A percentile compares a stretch with the other conserved stretches of the same genome.
phyloP scores from a whole-genome alignment of 2,329 filamentous ascomycete genomes.

The Paradendryphiella salina region DNA sequence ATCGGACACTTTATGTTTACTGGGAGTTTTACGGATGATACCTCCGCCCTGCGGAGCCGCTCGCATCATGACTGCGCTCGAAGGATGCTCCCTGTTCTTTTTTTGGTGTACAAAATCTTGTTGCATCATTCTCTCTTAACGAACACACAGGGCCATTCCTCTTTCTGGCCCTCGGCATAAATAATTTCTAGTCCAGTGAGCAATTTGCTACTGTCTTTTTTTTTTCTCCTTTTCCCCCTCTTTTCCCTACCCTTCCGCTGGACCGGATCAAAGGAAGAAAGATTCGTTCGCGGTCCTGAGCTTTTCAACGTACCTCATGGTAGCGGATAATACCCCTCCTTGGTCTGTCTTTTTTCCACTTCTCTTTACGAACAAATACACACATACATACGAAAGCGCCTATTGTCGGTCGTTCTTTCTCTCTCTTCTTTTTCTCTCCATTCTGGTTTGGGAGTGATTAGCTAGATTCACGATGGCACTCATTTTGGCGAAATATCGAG shows the following conservation, averaged over 20 bases:
- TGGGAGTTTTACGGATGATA: not conserved
- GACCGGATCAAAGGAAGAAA: too few species aligned
- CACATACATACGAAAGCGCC: not conserved
- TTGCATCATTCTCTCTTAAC: not conserved
- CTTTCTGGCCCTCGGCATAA: not conserved
- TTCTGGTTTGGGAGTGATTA: not conserved
- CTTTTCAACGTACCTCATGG: too few species aligned
- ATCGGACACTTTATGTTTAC: not conserved
- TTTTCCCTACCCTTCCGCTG: too few species aligned
- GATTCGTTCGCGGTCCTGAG: too few species aligned
- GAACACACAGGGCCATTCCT: too few species aligned
- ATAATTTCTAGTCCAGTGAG: too few species aligned
- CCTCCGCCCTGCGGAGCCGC: not conserved
- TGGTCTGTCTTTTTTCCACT: not conserved
- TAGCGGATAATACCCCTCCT: too few species aligned
- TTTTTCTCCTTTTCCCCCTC: too few species aligned
- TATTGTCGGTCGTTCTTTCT: not conserved
- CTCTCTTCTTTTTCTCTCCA: not conserved
- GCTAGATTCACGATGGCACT: not conserved
- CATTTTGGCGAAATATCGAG: not conserved
- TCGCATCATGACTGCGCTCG: not conserved
- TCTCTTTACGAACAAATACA: conserved; percentile 1
- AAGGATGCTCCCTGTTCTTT: not conserved
- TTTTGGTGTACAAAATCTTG: conserved; percentile 5
- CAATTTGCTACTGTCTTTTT: too few species aligned